Evolutionary conservation across 352 stramenopile species (phyloP), one percentile per base, ranked within the genome.

Genomic region (Phytopythium kandeliae): DNA sequence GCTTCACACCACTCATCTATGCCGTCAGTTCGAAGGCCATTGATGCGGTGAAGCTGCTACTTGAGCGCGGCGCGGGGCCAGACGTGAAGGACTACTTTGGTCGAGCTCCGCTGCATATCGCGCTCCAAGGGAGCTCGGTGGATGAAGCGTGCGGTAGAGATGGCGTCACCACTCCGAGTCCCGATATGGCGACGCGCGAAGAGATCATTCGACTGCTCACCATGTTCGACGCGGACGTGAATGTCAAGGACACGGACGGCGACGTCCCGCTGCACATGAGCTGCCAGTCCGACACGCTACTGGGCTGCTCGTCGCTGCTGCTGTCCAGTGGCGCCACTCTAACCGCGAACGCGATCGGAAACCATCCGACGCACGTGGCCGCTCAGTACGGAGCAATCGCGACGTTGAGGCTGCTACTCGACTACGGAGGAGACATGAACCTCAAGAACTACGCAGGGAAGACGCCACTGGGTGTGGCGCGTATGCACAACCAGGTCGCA

Each of bases 401-500:
- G 4, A 92, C 78, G 6, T 63, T 92, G 17, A 67, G 74, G 38
- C 38, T 93, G 22, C 70, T 93, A 3, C 55, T 93, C 1, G 74
- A 92, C 22, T 95, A 93, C 41, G 70, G 77, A 12, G 74, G 74
- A 3, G 82, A 92, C 35, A 89, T 95, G 72, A 95, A 91, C 48
- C 52, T 89, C 6, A 86, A 85, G 38, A 95, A 95, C 41, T 95
- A 89, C 28, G 71, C 81, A 10, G 79, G 81, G 2, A 86, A 84
- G 43, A 93, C 83, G 6, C 78, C 82, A 3, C 51, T 93, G 1
- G 85, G 80, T 9, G 73, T 90, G 58, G 82, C 82, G 5, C 71
- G 82, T 3, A 92, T 95, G 79, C 60, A 77, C 31, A 31, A 69
- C 33, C 80, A 89, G 48, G 57, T 58, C 41, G 48, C 40, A 0